phyloP scores from a whole-genome alignment of 345 rosid species.

The Murraya koenigii region DNA sequence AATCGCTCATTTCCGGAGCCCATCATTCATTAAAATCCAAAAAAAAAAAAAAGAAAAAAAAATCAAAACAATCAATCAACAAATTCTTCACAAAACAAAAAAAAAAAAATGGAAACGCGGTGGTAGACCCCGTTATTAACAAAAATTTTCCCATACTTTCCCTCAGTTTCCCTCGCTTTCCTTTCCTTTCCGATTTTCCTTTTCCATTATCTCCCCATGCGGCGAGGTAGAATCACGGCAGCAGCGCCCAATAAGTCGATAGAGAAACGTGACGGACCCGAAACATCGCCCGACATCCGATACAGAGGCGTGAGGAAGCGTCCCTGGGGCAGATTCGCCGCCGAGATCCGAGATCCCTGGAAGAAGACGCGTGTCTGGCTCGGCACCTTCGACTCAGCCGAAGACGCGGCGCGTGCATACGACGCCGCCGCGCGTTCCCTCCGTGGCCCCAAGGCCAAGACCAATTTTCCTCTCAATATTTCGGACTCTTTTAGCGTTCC shows the following conservation, averaged over 20 bases:
- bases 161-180: not conserved
- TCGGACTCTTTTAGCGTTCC: not conserved
- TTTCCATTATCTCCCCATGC: conserved; percentile 3
- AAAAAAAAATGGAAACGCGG: not conserved
- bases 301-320: conserved; percentile 39
- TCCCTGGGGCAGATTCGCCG: conserved; percentile 39
- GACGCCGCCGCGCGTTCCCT: conserved; percentile 35
- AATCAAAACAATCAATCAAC: not conserved
- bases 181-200: not conserved
- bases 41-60: no score
- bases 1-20: not conserved
- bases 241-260: conserved; percentile 1
- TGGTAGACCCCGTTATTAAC: no score
- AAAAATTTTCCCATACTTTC: not conserved
- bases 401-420: conserved; percentile 37
- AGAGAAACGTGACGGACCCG: not conserved
- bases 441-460: conserved; percentile 40
- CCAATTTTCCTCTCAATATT: conserved; percentile 23
- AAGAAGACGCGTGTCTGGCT: conserved; percentile 42
- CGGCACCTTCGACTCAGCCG: conserved; percentile 37
- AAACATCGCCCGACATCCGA: conserved; percentile 1
- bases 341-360: conserved; percentile 41
- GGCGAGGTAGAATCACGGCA: conserved; percentile 15
- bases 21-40: not conserved
- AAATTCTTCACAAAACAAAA: not conserved